Evolutionary conservation across 2,329 filamentous ascomycete species (phyloP), one percentile per base, ranked within the genome.

Genomic region (Thielaviopsis euricoi): DNA sequence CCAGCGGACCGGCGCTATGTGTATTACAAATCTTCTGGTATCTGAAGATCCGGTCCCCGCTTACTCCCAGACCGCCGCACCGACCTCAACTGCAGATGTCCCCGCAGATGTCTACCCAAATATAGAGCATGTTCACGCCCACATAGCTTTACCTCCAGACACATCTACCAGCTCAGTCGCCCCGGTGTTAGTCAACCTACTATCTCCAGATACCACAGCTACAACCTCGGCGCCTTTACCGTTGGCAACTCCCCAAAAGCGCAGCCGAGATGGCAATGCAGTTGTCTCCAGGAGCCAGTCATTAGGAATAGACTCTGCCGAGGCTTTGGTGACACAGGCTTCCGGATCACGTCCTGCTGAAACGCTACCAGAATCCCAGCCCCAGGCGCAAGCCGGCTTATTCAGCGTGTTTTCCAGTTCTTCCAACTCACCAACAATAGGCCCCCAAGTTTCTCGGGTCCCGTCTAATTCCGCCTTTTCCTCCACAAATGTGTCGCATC

Each of bases 1-100:
- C 25, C 55, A 57, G 13, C 49, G 55, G 26, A 19, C 33, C 23
- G 37, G 50, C 50, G 55, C 49, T 53, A 57, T 57, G 55, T 33
- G 55, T 21, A 57, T 57, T 15, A 29, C 49, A 25, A 55, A 55
- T 49, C 22, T 55, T 13, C 40, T 55, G 6, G 29, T 53, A 12
- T 29, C 53, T 13, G 53, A 49, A 19, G 40, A 55, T 3, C 53
- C 53, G 19, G 10, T n/a, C 17, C 5, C 22, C 37, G 17, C 37
- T 49, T 29, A 26, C n/a, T 48, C 23, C 23, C n/a, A 3, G 43
- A 29, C 17, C n/a, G n/a, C 12, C n/a, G 17, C 43, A 4, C 43
- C 43, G 13, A 48, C 5, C 43, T 21, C 19, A 48, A 6, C 43
- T 10, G 7, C n/a, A 21, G n/a, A 19, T 21, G 9, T 2, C 7